Evolutionary conservation across 345 rosid genomes (phyloP), one percentile per base, ranked within the genome.

Genomic region (Schrenkiella parvula): DNA sequence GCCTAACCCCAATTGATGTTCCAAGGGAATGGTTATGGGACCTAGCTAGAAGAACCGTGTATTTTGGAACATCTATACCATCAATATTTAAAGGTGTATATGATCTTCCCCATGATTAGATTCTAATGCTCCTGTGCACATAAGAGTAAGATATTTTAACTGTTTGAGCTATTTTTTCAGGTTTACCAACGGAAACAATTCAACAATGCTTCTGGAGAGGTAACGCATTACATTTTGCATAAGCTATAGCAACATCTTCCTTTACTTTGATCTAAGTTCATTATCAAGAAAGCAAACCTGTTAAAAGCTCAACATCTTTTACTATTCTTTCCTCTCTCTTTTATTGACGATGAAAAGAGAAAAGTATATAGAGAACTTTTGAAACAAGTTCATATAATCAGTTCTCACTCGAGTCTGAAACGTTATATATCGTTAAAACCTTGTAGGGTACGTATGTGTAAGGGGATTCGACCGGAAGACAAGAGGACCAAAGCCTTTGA

Each of bases 201-300:
- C 99, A 91, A 57, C 84, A 88, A 66, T 89, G 96, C 85, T 91
- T 95, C 82, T 91, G 99, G 99, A 89, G 84, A 88, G 97, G 97
- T 92, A 81, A 13, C 15, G 74, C 12, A 32, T 31, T 53, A 22
- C 32, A 39, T 60, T 25, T 53, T 23, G 11, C 74, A 42, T 67
- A 28, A 41, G 21, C 47, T 47, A 14, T 5, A 37, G 2, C 44
- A 72, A 7, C 55, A 50, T 42, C 46, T 28, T 15, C 4, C 14
- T 12, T 47, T 35, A 28, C 6, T 31, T 55, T 4, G 23, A 55
- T 17, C 32, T 54, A 54, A 54, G 22, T 29, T 50, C 29, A 47
- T 47, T 47, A 47, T 17, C 13, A 48, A 48, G 54, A 10, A 48
- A 48, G 7, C 12, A 22, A 22, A 4, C 54, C 4, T 14, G 54